Base-by-base conservation (phyloP, 345 rosid species). In the Lagerstroemia speciosa region DNA sequence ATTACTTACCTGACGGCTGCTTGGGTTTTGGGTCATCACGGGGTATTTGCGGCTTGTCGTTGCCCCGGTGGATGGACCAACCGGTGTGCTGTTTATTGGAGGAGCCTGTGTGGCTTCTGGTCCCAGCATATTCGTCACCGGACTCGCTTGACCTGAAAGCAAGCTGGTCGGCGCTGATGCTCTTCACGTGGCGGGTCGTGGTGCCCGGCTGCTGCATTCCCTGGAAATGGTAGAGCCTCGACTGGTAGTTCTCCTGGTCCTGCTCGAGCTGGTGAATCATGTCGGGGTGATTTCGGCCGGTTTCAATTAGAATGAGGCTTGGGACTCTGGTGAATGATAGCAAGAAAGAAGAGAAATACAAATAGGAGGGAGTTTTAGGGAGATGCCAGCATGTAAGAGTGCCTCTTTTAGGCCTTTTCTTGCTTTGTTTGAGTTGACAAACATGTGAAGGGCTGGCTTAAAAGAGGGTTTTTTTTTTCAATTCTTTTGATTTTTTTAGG, bases 181-280 rank as follows among this genome's bases (percentile, higher is more conserved):
- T 86, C 76, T 83, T 92, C 16, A 69, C 72, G 31, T 83, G 85
- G 52, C 63, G 82, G 6, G 70, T 76, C n/a, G 57, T 77, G 46
- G 6, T 16, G 8, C 46, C 46, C 7, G 80, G 89, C 64, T 61
- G 48, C 86, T 53, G 60, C 60, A 80, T 75, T 66, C 80, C 96
- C 72, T 71, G 46, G 78, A 88, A 90, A 81, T 83, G 78, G 73
- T 71, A 81, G 79, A 90, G 74, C 73, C 86, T 85, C 37, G 91
- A 82, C 82, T 66, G 81, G 29, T 66, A 72, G 62, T 50, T 83
- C 55, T 86, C 83, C 65, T 87, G 83, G 45, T 72, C 91, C 76
- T 85, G 89, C 46, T 88, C 91, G 15, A 79, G 70, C 14, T 85
- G 79, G 45, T 78, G 83, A 75, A 78, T 89, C 33, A 43, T 46